Evolutionary conservation across 2,329 filamentous ascomycete species (phyloP).

Genomic region (Colletotrichum musae): DNA sequence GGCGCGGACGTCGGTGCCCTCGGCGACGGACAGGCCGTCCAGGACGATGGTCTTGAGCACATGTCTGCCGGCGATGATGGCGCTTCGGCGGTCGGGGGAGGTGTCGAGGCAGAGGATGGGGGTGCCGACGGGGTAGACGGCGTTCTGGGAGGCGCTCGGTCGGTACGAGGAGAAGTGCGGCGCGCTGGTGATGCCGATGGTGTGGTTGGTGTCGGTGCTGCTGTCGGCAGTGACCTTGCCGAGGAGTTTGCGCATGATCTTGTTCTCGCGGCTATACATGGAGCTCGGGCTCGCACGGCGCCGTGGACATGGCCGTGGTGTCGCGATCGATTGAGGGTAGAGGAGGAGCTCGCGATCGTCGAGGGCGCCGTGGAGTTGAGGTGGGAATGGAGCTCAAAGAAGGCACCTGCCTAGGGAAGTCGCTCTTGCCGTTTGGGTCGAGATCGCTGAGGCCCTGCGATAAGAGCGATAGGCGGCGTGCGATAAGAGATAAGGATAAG

Average conservation of each 20-base stretch:
- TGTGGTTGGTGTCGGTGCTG: conserved; percentile 58
- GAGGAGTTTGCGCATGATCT: conserved; percentile 73
- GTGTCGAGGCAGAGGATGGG: conserved; percentile 72
- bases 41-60: conserved; percentile 73
- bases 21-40: conserved; percentile 67
- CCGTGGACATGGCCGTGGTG: conserved; percentile 48
- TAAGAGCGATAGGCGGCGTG: too few species aligned
- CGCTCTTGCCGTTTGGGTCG: too few species aligned
- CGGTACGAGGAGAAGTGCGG: conserved; percentile 61
- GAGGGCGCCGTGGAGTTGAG: too few species aligned
- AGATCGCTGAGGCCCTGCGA: too few species aligned
- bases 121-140: conserved; percentile 63
- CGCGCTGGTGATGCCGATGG: conserved; percentile 62
- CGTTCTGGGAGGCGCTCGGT: conserved; percentile 69
- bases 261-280: conserved; percentile 69
- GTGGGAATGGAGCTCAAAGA: too few species aligned
- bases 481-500: too few species aligned
- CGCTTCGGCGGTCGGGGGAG: conserved; percentile 69
- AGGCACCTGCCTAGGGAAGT: too few species aligned
- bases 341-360: too few species aligned
- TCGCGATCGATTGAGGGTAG: background rate
- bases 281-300: conserved; percentile 47
- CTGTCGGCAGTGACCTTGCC: conserved; percentile 67
- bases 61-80: conserved; percentile 71
- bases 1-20: conserved; percentile 71